Evolutionary conservation across 129 eudicot species (phyloP).

Genomic region (Flaveria robusta): DNA sequence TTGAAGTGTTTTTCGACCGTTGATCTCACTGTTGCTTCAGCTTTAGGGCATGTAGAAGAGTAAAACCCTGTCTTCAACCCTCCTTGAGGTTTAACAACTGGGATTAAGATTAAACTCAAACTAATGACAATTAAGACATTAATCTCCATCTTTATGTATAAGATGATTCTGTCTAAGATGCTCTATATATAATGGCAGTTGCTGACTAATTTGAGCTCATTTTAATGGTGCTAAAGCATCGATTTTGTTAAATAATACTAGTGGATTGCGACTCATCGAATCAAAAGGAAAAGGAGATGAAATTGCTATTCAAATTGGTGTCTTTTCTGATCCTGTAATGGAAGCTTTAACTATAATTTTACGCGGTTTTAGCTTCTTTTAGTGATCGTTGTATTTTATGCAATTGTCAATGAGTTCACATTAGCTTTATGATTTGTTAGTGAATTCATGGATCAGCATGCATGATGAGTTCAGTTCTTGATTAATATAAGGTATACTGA

Average conservation of each 20-base stretch:
- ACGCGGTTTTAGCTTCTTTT: constrained; percentile 41
- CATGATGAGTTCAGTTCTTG: constrained; percentile 29
- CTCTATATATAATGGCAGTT: not conserved
- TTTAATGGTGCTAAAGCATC: constrained; percentile 8
- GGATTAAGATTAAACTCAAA: constrained; percentile 25
- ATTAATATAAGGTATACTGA: constrained; percentile 4
- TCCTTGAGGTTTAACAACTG: constrained; percentile 43
- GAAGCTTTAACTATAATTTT: constrained; percentile 18
- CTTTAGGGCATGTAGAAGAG: constrained; percentile 69
- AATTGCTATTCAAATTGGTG: constrained; percentile 18
- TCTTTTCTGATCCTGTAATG: constrained; percentile 38
- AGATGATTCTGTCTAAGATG: constrained; percentile 10
- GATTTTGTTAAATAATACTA: constrained; percentile 22
- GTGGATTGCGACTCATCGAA: constrained; percentile 49
- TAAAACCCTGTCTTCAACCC: constrained; percentile 57
- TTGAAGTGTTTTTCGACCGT: constrained; percentile 58
- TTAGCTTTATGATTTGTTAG: constrained; percentile 35
- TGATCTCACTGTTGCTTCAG: constrained; percentile 68
- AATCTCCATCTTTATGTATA: constrained; percentile 36
- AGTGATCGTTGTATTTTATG: constrained; percentile 12
- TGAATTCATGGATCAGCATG: constrained; percentile 44
- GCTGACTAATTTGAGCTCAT: not conserved
- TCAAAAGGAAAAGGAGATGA: constrained; percentile 32
- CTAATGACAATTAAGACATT: constrained; percentile 21
- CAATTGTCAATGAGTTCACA: constrained; percentile 43